These are phyloP conservation scores for Aureobasidium melanogenum DNA, from an alignment of 2,329 filamentous ascomycete species.

Conservation along the genomic window DNA sequence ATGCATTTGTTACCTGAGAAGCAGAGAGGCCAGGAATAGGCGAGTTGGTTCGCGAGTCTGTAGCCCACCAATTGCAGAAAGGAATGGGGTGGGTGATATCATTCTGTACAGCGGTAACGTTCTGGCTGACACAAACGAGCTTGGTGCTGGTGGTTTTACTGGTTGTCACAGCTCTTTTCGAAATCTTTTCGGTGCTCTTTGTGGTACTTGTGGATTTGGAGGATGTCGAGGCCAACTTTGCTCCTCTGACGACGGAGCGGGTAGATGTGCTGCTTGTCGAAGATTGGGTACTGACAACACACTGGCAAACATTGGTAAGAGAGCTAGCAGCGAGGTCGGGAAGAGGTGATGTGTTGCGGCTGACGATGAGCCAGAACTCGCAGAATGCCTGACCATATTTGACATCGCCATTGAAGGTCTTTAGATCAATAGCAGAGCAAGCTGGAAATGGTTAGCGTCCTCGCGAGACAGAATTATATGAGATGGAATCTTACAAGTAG, in stretches of 20 bases:
- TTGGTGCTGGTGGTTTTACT: not conserved
- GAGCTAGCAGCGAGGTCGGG: not conserved
- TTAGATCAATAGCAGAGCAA: not conserved
- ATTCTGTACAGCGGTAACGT: not conserved
- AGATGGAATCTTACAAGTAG: not conserved
- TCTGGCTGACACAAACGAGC: not conserved
- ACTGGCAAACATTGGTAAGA: conserved; percentile 1
- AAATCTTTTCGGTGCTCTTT: not conserved
- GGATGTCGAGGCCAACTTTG: not conserved
- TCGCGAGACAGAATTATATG: not conserved
- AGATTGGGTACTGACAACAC: not conserved
- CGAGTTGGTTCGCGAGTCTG: not conserved
- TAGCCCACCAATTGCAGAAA: conserved; percentile 6
- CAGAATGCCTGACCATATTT: not conserved
- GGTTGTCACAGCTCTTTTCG: not conserved
- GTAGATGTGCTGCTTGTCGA: not conserved
- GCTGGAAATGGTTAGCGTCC: not conserved
- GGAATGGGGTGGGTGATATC: not conserved
- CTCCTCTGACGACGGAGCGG: not conserved
- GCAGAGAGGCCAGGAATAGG: not conserved
- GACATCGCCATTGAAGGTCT: not conserved
- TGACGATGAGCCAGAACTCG: conserved; percentile 1
- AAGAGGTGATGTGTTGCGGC: not conserved
- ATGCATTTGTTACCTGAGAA: not conserved
- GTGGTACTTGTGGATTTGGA: not conserved